Conservation (phyloP, 164 flowering plant genomes). For the Annona squamosa region DNA sequence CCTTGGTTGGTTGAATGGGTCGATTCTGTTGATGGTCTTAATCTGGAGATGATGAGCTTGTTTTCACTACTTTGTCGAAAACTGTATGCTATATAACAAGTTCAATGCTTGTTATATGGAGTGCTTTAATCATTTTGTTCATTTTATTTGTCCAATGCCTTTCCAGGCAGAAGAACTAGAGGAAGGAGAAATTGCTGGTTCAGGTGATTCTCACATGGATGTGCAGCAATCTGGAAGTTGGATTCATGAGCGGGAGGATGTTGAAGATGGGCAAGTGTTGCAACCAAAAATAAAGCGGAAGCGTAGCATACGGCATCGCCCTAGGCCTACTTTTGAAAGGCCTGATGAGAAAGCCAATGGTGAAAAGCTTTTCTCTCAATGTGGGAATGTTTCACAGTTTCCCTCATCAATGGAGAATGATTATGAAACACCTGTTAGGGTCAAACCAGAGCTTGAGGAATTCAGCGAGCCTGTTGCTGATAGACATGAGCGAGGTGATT, state of each 20-base stretch:
- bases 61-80: too few relatives aligned
- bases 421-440: constrained; percentile 40
- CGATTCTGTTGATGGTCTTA: too few relatives aligned
- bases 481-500: constrained; percentile 47
- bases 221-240: constrained; percentile 94
- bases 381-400: constrained; percentile 49
- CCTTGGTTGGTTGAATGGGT: too few relatives aligned
- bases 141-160: constrained; percentile 9
- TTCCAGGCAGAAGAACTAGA: constrained; percentile 81
- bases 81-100: too few relatives aligned
- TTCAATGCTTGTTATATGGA: too few relatives aligned
- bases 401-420: constrained; percentile 41
- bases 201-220: constrained; percentile 85
- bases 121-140: constrained; percentile 5
- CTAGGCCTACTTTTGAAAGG: constrained; percentile 56
- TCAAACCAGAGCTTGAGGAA: constrained; percentile 38
- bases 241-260: constrained; percentile 91
- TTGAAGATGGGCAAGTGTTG: constrained; percentile 92
- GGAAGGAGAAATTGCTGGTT: constrained; percentile 94
- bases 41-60: too few relatives aligned
- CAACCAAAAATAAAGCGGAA: constrained; percentile 93
- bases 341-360: constrained; percentile 48
- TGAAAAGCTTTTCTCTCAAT: constrained; percentile 36
- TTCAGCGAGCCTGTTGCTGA: constrained; percentile 28
- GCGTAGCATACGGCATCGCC: constrained; percentile 77